These are phyloP conservation scores for Mariannaea elegans DNA, from an alignment of 2,329 filamentous ascomycete species.

Conservation along the genomic window DNA sequence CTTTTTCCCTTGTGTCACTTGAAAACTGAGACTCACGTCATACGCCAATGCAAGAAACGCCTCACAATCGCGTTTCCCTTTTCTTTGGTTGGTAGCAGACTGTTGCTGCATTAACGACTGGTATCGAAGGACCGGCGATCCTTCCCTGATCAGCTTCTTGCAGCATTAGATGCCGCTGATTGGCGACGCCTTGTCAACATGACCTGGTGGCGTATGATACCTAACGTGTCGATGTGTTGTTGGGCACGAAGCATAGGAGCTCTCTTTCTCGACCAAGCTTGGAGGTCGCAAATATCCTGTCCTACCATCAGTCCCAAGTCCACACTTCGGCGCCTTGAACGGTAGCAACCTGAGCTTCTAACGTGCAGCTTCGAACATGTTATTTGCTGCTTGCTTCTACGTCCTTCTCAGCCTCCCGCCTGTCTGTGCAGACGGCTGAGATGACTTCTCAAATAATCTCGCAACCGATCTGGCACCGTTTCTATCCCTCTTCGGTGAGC, in stretches of 20 bases:
- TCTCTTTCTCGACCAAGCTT: not conserved
- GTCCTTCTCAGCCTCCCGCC: not conserved
- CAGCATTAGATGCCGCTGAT: not conserved
- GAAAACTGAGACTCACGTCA: not conserved
- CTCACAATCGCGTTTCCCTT: not conserved
- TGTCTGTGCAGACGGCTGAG: not conserved
- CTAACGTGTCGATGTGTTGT: not conserved
- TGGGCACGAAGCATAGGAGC: not conserved
- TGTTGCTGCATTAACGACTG: not conserved
- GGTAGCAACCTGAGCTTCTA: not conserved
- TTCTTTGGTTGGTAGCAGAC: not conserved
- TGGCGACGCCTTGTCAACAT: not conserved
- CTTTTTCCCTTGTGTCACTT: not conserved
- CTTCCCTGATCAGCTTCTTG: slow-evolving; percentile 1
- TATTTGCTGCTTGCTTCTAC: not conserved
- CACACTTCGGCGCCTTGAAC: not conserved
- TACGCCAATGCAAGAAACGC: not conserved
- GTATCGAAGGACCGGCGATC: not conserved
- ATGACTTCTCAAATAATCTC: slow-evolving; percentile 21
- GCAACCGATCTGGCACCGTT: slow-evolving; percentile 46
- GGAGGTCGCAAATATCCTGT: not conserved
- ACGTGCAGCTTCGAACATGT: not conserved
- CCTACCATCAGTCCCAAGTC: not conserved
- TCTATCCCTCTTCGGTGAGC: slow-evolving; percentile 49
- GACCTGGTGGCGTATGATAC: not conserved